Conservation (phyloP, 176 grass and related monocot genomes). For the Bothriochloa decipiens region DNA sequence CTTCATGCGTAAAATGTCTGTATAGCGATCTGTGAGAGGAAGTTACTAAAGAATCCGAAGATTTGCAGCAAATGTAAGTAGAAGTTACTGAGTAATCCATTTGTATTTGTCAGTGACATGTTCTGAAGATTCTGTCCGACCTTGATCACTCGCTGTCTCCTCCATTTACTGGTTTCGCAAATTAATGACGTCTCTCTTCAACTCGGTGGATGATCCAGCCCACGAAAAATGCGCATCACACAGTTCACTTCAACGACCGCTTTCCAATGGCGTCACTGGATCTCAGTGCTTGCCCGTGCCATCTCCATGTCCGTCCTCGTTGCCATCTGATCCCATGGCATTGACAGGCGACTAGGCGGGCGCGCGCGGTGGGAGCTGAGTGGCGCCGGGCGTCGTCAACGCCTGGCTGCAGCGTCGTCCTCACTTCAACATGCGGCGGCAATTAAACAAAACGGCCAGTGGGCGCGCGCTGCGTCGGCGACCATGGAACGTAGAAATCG, state of each 20-base stretch:
- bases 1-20: not conserved
- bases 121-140: slow-evolving; percentile 19
- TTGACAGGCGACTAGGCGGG: too few relatives aligned
- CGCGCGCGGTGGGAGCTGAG: not conserved
- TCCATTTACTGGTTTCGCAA: not conserved
- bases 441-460: not conserved
- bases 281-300: slow-evolving; percentile 5
- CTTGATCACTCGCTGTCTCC: slow-evolving; percentile 7
- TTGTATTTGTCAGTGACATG: not conserved
- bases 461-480: slow-evolving; percentile 22
- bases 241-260: not conserved
- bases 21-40: slow-evolving; percentile 9
- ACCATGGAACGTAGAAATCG: not conserved
- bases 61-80: not conserved
- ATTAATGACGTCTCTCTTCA: not conserved
- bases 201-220: not conserved
- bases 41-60: not conserved
- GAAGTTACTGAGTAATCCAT: not conserved
- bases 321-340: slow-evolving; percentile 15
- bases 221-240: not conserved
- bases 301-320: not conserved
- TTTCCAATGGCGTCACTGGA: slow-evolving; percentile 7
- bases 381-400: slow-evolving; percentile 4
- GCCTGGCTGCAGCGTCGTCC: not conserved
- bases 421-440: not conserved